Base-by-base conservation (phyloP, 78 protist genomes). In the Dictyostelium intermedium region DNA sequence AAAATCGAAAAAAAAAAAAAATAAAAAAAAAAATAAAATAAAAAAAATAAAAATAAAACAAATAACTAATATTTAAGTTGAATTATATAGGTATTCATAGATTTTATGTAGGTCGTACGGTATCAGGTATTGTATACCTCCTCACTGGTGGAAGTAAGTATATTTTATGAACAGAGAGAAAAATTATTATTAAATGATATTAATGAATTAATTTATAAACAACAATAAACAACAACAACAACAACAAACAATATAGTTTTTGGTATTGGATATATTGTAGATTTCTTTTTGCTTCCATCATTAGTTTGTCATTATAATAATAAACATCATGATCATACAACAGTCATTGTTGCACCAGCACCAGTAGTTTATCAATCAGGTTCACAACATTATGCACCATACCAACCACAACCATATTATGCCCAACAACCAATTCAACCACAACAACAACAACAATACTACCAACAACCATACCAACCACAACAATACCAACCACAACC, bases 391-490 rank as follows among this genome's bases (percentile, higher is more conserved):
- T 84, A 84, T 70, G 76, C 66, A n/a, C 53, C 56, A 35, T 80
- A 80, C n/a, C 92, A 86, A 86, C 91, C 91, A 85, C 91, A 85
- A 86, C 92, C 70, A 86, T 86, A 86, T 83, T 84, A 84, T 84
- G 91, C 91, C 20, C 82, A 73, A 66, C 82, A 73, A 66, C 82
- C 73, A 43, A 32, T 70, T 84, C 82, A 69, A 84, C 82, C 50
- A 70, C 39, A 32, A 41, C 91, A 83, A 83, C 91, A 83, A 83
- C 79, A 77, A 77, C 63, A 18, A 41, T 35, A 35, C 16, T 77
- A 77, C 25, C 91, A 73, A 84, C 92, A 86, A 77, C 92, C 92
- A 86, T 76, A 86, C 7, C 45, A 50, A 53, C 41, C 16, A 32
- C 74, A 34, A 82, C 32, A 16, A 25, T 61, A 60, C 20, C 74